Evolutionary conservation across 78 protist species (phyloP), one percentile per base, ranked within the genome.

Genomic region (Ministeria vibrans): DNA sequence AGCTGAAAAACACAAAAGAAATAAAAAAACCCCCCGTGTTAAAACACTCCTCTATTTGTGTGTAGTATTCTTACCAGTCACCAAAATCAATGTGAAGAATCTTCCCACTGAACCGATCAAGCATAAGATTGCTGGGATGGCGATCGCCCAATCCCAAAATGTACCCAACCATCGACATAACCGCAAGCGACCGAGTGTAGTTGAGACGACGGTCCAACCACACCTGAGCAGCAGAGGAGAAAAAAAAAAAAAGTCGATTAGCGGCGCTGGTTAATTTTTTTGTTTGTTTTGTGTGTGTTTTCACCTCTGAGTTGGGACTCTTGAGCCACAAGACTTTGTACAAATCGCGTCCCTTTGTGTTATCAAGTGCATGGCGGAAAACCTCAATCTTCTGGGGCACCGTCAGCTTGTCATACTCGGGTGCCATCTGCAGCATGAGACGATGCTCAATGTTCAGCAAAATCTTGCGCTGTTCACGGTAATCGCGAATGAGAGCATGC

Each of bases 21-120:
- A n/a, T n/a, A n/a, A n/a, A n/a, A n/a, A 66, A 66, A 66, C 34
- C 69, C 38, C 38, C 7, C 42, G 72, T 36, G 53, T 41, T 1
- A 42, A 34, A 42, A 3, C 71, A 18, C 25, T 23, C 43, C 86
- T 96, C 99, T 72, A 97, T n/a, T n/a, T n/a, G n/a, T n/a, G n/a
- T n/a, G n/a, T n/a, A n/a, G n/a, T n/a, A n/a, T n/a, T n/a, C n/a
- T n/a, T n/a, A 97, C 79, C 99, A 98, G 83, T 95, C 99, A 25
- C 99, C 99, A 72, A 91, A 95, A 79, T 95, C 99, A 75, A 95
- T 93, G 87, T 97, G 99, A 22, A 95, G 23, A 43, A 94, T 75
- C 72, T 79, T 72, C 42, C 97, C 97, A 1, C 95, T 74, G 81
- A n/a, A 7, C 38, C 90, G 89, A 73, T 95, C 87, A 15, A 97